A percentile compares a stretch with the other conserved stretches of the same genome.
phyloP scores from a whole-genome alignment of 108 stramenopile species.

The Seminavis robusta region DNA sequence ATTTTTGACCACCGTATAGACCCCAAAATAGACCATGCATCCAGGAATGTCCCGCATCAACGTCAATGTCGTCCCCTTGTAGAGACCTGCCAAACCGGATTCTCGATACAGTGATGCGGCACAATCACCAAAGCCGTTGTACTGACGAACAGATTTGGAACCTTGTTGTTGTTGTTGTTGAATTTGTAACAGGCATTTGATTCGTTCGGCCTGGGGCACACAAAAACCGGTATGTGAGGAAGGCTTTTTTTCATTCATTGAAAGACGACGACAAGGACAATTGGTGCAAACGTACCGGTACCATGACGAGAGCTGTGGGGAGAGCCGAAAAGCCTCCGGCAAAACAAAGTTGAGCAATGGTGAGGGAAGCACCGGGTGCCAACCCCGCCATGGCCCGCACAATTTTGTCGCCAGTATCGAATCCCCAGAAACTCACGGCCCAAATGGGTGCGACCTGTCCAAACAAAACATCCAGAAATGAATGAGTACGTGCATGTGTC shows the following conservation, averaged over 20 bases:
- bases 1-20: constrained; percentile 39
- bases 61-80: constrained; percentile 45
- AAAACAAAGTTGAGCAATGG: too few relatives aligned
- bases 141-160: constrained; percentile 20
- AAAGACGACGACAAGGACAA: too few relatives aligned
- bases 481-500: too few relatives aligned
- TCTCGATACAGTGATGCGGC: constrained; percentile 18
- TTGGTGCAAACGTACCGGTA: too few relatives aligned
- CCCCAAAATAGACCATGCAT: constrained; percentile 48
- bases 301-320: too few relatives aligned
- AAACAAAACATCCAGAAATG: too few relatives aligned
- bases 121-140: constrained; percentile 48
- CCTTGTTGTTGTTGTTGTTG: constrained; percentile 20
- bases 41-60: constrained; percentile 54
- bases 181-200: constrained; percentile 59
- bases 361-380: too few relatives aligned
- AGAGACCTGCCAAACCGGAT: constrained; percentile 37
- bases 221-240: too few relatives aligned
- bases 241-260: too few relatives aligned
- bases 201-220: constrained; percentile 53
- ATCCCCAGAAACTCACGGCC: constrained; percentile 60
- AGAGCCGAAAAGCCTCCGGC: constrained; percentile 54
- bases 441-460: constrained; percentile 52
- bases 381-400: too few relatives aligned
- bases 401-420: constrained; percentile 38